Base-by-base conservation (phyloP, 805 yeast species). In the Kodamaea leandrae region DNA sequence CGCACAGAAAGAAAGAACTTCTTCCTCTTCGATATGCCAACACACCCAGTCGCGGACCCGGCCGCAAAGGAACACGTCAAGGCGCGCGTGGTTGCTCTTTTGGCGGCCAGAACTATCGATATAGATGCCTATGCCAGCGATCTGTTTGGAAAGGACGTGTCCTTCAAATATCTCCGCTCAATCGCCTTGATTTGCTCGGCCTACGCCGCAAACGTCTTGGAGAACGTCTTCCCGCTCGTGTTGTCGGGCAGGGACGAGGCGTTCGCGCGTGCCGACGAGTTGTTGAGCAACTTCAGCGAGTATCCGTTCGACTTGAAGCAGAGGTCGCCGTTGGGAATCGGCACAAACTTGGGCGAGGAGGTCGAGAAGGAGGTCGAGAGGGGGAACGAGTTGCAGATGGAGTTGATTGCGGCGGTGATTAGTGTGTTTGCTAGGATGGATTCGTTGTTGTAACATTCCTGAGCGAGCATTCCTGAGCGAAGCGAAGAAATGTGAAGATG, bases 1-100 rank as follows among this genome's bases (percentile, higher is more conserved):
- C 82, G 96, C 68, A 93, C 99, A 6, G 99, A 93, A 64, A 80
- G 95, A 63, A 88, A 90, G 61, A 93, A 88, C 67, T 93, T 93
- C 60, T 80, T 93, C 55, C 70, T 93, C 40, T 93, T 93, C 54
- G 99, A 93, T 63, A 93, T 93, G 97, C 96, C 99, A 21, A 93
- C 99, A 6, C 99, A 95, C 64, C 99, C 99, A 6, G 78, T 93
- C 10, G 83, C 90, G 23, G 99, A 93, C 63, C 76, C 83, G 32
- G 69, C 80, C 49, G 82, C 95, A 37, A 93, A 93, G 64, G 95
- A 87, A 51, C 80, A 82, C 41, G 76, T 93, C 42, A 80, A 82
- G 42, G 74, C 80, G 44, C 77, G 97, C 53, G 78, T 88, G 19
- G 68, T 89, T 47, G 74, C 76, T 33, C 59, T 88, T 37, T 71